These are phyloP conservation scores for Xylaria cubensis DNA, from an alignment of 495 filamentous ascomycete genomes.

Conservation along the genomic window DNA sequence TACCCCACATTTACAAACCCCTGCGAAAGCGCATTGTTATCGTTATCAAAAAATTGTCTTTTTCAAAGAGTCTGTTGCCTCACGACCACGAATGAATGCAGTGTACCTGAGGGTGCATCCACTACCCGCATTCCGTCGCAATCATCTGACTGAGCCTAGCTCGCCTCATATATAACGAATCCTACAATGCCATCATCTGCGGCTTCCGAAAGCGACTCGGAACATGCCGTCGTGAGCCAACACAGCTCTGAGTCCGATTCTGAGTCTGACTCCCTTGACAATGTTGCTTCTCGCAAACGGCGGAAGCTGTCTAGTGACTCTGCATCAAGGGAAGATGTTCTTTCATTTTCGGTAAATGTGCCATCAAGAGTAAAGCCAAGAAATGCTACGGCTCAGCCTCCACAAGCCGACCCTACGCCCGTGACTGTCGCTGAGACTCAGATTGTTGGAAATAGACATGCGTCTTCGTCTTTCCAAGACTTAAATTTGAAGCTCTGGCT, in stretches of 20 bases:
- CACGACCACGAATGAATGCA: conserved; percentile 15
- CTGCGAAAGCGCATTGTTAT: conserved; percentile 12
- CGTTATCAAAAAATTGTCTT: conserved; percentile 29
- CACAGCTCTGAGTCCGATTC: conserved; percentile 32
- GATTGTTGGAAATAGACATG: conserved; percentile 48
- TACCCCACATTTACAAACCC: conserved; percentile 4
- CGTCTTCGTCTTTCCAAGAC: conserved; percentile 71
- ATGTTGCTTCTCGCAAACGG: conserved; percentile 53
- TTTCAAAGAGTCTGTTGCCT: conserved; percentile 29
- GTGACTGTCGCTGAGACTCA: conserved; percentile 33
- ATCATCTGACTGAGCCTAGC: neutral
- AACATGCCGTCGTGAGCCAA: conserved; percentile 26
- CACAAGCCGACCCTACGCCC: conserved; percentile 24
- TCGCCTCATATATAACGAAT: conserved; percentile 16
- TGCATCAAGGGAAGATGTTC: conserved; percentile 22
- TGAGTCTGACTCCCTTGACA: conserved; percentile 54
- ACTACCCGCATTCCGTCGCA: conserved; percentile 12
- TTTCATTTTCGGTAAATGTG: conserved; percentile 44
- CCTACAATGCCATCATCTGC: conserved; percentile 21
- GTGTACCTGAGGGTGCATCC: conserved; percentile 21
- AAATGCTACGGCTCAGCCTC: conserved; percentile 16
- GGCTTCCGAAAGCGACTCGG: conserved; percentile 25
- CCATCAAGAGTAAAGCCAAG: conserved; percentile 58
- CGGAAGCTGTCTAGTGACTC: conserved; percentile 49
- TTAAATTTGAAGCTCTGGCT: conserved; percentile 87